Evolutionary conservation across 495 filamentous ascomycete species (phyloP).

Genomic region (Geopyxis carbonaria): DNA sequence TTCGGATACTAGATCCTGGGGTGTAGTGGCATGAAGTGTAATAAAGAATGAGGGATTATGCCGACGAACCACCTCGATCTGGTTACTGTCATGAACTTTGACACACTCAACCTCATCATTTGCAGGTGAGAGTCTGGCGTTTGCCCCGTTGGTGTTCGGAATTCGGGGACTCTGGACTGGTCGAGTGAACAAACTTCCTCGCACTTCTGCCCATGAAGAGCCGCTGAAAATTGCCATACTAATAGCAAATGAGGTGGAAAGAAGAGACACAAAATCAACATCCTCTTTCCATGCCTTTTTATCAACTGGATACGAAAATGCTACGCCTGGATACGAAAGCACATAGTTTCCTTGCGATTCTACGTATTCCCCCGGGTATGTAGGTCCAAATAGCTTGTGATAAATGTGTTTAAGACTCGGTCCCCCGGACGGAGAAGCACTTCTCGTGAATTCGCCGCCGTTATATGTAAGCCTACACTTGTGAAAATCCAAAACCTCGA

Average conservation of each 20-base stretch:
- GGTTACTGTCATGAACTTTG: constrained; percentile 54
- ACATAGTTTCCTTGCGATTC: constrained; percentile 52
- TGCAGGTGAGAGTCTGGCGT: constrained; percentile 19
- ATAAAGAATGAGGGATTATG: constrained; percentile 46
- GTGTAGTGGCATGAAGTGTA: constrained; percentile 59
- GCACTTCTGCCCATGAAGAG: constrained; percentile 69
- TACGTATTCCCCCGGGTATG: constrained; percentile 81
- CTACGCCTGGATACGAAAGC: constrained; percentile 82
- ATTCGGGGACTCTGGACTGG: constrained; percentile 48
- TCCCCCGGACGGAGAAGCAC: constrained; percentile 35
- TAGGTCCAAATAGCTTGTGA: constrained; percentile 74
- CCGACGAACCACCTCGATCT: constrained; percentile 54
- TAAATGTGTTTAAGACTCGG: constrained; percentile 85
- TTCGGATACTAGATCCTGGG: constrained; percentile 76
- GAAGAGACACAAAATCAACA: constrained; percentile 69
- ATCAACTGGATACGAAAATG: constrained; percentile 74
- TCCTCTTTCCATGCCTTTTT: constrained; percentile 58
- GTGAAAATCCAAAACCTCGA: constrained; percentile 84
- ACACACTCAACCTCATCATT: constrained; percentile 68
- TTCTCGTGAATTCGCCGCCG: constrained; percentile 63
- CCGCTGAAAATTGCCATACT: constrained; percentile 82
- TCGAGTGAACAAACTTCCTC: constrained; percentile 57
- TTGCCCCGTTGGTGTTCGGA: constrained; percentile 31
- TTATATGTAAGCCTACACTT: constrained; percentile 71
- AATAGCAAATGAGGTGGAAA: constrained; percentile 61